Evolutionary conservation across 768 basidiomycete genomes (phyloP), one percentile per base, ranked within the genome.

Genomic region (Termitomyces sp.): DNA sequence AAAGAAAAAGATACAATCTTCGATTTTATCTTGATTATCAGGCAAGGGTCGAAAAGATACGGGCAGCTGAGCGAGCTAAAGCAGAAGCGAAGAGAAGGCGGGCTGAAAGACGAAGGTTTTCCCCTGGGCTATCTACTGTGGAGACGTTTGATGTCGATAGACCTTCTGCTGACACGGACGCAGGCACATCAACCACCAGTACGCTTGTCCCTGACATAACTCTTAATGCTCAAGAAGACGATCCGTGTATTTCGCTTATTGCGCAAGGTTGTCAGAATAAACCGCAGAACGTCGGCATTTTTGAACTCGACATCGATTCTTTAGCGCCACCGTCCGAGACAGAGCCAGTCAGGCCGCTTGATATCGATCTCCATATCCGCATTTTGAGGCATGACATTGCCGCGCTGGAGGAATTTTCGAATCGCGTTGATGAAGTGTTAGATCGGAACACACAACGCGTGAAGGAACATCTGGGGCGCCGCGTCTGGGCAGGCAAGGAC

Each of bases 401-500:
- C 20, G 77, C 83, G 57, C 71, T 92, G 24, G 68, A 74, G 52
- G 62, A 68, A 2, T 75, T 90, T 52, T 67, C 74, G 38, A 60
- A 66, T 3, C 75, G 71, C 33, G 68, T 84, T 13, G 67, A 68
- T 13, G 70, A 71, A n/a, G 70, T 79, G 2, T 60, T 82, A 7
- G 78, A 72, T 5, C 81, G 87, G 10, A 81, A 74, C 18, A 73
- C 74, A 3, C 81, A 86, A 60, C 80, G 89, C 18, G 56, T 83
- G n/a, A 90, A 90, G 70, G 88, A 92, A 71, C 76, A 82, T 32
- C 71, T 91, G n/a, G 88, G 88, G 9, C 82, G 90, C n/a, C 83
- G 90, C 11, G 81, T 92, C 0, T 90, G 88, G 88, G 67, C 61
- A 5, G 75, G 68, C 33, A 83, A 81, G 67, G 72, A 83, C 54